Base-by-base conservation (phyloP, 2,329 filamentous ascomycete species). In the Aspergillus latus region DNA sequence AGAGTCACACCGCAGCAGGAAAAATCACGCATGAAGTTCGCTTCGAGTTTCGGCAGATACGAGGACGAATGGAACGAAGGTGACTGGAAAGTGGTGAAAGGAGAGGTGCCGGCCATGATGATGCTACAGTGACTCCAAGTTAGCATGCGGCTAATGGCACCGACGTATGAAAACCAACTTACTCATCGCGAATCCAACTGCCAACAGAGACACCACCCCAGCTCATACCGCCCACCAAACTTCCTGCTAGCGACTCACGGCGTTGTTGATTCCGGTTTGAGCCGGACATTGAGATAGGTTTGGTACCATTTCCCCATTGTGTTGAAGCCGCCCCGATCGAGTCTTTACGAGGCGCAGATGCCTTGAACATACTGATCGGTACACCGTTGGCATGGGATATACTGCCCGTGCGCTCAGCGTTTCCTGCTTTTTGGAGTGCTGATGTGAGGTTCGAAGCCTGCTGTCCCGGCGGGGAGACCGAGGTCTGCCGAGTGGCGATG, bases 171-270 rank as follows among this genome's bases (percentile, higher is more conserved):
- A 28, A 34, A 29, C 47, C 50, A 26, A 88, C 93, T 86, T 86
- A 99, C 94, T 99, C 94, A 78, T 99, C 93, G 74, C 90, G 84
- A 74, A 99, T 94, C 81, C 95, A 97, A 70, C 93, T 97, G 61
- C 93, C 93, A 63, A 97, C 90, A 8, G 93, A 97, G 59, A 96
- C 86, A 63, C 92, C 93, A 70, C 93, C 93, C 92, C 93, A 99
- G 76, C 92, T 97, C 87, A 96, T 92, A 66, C 93, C 92, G 62
- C 87, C 88, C 50, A 83, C 78, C 59, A 87, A 74, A 69, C 84
- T 86, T 63, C 84, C 82, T 39, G 82, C 82, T 60, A 82, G 76
- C 71, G 82, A 84, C 71, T 87, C 82, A 63, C 84, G 74, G 61
- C 84, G 76, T 50, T 76, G 76, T 56, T 79, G 78, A 59, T 83